A percentile compares a stretch with the other conserved stretches of the same genome.
Conservation (phyloP, 495 filamentous ascomycete species). For the Corynascus novoguineensis region DNA sequence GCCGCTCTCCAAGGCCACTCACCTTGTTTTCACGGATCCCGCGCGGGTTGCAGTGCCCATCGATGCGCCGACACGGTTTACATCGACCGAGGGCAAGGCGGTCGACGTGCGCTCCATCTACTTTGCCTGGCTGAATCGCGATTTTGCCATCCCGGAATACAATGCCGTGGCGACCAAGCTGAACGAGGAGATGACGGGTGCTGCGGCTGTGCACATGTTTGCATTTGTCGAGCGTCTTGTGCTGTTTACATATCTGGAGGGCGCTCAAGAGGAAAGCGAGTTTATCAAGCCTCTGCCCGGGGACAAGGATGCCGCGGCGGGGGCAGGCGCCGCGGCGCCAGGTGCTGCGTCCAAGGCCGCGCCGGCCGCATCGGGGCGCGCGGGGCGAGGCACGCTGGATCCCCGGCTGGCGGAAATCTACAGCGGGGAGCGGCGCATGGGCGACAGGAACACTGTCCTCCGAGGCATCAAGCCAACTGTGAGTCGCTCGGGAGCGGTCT, state of each 20-base stretch:
- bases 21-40: conserved; percentile 69
- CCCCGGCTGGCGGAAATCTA: conserved; percentile 82
- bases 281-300: conserved; percentile 79
- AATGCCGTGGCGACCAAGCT: conserved; percentile 74
- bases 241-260: conserved; percentile 85
- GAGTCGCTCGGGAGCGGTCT: conserved; percentile 32
- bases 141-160: conserved; percentile 81
- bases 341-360: conserved; percentile 46
- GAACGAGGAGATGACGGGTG: conserved; percentile 67
- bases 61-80: conserved; percentile 75
- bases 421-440: conserved; percentile 80
- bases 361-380: conserved; percentile 44
- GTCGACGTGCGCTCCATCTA: conserved; percentile 91
- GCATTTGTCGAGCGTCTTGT: conserved; percentile 87
- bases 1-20: conserved; percentile 66
- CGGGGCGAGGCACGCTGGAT: conserved; percentile 62
- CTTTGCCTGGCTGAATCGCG: conserved; percentile 89
- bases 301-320: conserved; percentile 47
- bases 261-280: conserved; percentile 80
- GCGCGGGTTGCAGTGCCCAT: conserved; percentile 64
- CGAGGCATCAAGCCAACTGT: conserved; percentile 87
- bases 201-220: conserved; percentile 67
- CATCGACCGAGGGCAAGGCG: conserved; percentile 54
- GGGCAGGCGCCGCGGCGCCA: conserved; percentile 38
- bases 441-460: conserved; percentile 83